Evolutionary conservation across 306 rosid species (phyloP).

Genomic region (Begonia fuchsioides): DNA sequence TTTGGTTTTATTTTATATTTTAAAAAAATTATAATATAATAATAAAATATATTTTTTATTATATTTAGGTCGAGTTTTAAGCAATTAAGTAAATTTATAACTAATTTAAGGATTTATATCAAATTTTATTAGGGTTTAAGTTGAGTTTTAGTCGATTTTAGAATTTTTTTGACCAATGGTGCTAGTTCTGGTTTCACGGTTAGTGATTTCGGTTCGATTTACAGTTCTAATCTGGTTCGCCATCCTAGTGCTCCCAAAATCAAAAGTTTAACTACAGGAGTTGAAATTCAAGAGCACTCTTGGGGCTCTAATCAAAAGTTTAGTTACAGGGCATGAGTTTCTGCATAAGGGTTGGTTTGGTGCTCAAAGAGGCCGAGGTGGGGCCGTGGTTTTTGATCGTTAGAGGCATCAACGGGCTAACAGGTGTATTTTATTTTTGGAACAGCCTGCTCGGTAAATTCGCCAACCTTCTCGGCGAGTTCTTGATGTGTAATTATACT

Average conservation of each 20-base stretch:
- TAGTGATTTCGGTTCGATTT: too few relatives aligned
- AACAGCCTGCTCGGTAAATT: neutral
- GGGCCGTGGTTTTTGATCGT: neutral
- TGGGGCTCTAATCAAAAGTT: conserved; percentile 12
- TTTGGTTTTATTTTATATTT: too few relatives aligned
- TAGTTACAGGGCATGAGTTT: neutral
- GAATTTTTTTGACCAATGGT: too few relatives aligned
- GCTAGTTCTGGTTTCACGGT: too few relatives aligned
- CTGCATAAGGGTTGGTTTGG: neutral
- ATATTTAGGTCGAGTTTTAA: too few relatives aligned
- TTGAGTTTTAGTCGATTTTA: too few relatives aligned
- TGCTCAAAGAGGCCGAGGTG: neutral
- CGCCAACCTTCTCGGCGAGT: neutral
- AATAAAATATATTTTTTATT: too few relatives aligned
- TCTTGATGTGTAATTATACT: neutral
- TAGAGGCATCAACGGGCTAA: neutral
- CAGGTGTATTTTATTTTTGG: neutral
- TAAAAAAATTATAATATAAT: too few relatives aligned
- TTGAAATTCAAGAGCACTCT: conserved; percentile 29
- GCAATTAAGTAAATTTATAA: too few relatives aligned
- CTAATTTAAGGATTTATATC: too few relatives aligned
- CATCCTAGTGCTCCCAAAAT: conserved; percentile 73
- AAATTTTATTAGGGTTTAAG: too few relatives aligned
- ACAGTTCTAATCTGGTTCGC: conserved; percentile 71
- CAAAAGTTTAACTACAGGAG: conserved; percentile 86